phyloP scores from a whole-genome alignment of 1,284 basidiomycete species.

The Trichosporon sp. region DNA sequence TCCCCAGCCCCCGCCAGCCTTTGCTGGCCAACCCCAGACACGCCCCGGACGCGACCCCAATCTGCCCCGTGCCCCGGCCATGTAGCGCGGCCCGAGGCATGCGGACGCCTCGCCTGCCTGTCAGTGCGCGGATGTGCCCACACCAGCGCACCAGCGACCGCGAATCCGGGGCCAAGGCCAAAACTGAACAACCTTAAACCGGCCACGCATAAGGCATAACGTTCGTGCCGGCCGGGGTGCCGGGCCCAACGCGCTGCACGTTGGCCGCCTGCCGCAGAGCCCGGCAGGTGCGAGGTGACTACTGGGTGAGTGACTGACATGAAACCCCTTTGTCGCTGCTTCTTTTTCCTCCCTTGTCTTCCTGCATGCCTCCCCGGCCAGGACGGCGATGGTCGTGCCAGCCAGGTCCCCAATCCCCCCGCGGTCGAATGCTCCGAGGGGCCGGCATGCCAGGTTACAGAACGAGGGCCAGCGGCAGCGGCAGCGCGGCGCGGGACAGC shows the following conservation, averaged over 20 bases:
- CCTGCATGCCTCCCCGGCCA: too few relatives aligned
- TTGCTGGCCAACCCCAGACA: too few relatives aligned
- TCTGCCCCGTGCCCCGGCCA: background rate
- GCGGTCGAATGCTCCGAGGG: background rate
- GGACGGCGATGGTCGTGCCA: background rate
- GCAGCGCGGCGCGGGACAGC: background rate
- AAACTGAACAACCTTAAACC: background rate
- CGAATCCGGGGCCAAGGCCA: too few relatives aligned
- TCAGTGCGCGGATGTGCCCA: background rate
- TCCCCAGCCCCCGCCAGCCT: too few relatives aligned
- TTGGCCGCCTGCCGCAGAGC: background rate
- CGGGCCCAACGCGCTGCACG: background rate
- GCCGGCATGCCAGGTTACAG: background rate
- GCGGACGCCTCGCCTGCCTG: background rate
- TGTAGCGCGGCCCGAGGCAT: background rate
- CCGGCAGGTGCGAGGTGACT: background rate
- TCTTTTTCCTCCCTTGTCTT: background rate
- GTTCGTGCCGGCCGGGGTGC: background rate
- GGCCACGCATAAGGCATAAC: background rate
- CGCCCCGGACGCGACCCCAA: background rate
- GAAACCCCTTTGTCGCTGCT: background rate
- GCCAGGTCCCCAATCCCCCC: background rate
- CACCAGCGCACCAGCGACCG: too few relatives aligned
- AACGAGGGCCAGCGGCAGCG: background rate
- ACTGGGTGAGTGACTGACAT: background rate